Base-by-base conservation (phyloP, 352 stramenopile species). In the Globisporangium iwayamae region DNA sequence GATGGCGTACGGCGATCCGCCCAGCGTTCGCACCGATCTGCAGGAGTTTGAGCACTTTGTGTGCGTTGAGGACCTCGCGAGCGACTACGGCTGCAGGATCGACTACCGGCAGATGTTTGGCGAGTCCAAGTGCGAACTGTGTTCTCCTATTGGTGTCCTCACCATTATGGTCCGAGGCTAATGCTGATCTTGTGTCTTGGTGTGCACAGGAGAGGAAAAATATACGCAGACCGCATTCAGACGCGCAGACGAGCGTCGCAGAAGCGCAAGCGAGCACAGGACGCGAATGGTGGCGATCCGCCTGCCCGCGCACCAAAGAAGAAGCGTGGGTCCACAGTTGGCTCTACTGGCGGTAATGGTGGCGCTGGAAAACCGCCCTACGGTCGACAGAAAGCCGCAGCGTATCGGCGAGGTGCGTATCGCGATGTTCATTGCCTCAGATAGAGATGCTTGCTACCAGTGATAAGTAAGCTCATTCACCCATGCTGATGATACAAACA, bases 31-130 rank as follows among this genome's bases (percentile, higher is more conserved):
- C 41, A 54, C 74, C 5, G 78, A 91, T 9, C 60, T 91, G 28
- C 69, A 69, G 55, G 76, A 87, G 25, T 89, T 91, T 38, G 58
- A 89, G 46, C 73, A 90, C 48, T 90, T 90, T 56, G 56, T 89
- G 39, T 82, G 71, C 34, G 81, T 91, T 34, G 83, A 89, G 59
- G 83, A 91, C 53, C 56, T 85, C 38, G 56, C 56, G 7, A 34
- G 46, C 0, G 80, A 91, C 59, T 84, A 81, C 39, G 67, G 69
- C n/a, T 90, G 83, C 60, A 68, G 75, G 46, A 80, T 91, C 61
- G 78, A 89, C 48, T 91, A 89, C 62, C 74, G 54, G n/a, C 74
- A 73, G 48, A 89, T 91, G 80, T 91, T 91, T 54, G 76, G 76
- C 6, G 83, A 85, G 9, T 79, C 81, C 50, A 83, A 79, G 83